Conservation (phyloP, 768 basidiomycete genomes). For the Mycena polygramma region DNA sequence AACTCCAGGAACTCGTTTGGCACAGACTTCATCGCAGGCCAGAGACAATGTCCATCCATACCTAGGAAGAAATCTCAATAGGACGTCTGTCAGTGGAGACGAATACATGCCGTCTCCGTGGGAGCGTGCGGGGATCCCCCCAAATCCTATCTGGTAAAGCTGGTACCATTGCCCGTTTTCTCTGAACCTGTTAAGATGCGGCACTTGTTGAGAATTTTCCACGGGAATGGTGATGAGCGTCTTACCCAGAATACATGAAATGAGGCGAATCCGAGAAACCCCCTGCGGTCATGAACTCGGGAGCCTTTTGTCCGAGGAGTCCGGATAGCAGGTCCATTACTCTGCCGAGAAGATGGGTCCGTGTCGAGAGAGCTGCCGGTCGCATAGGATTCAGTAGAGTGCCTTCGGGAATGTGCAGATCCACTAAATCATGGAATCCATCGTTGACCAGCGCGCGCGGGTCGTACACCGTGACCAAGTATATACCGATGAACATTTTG, state of each 20-base stretch:
- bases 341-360: conserved; percentile 39
- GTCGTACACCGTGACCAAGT: conserved; percentile 36
- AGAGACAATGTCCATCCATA: conserved; percentile 29
- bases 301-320: conserved; percentile 32
- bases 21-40: conserved; percentile 39
- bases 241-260: conserved; percentile 34
- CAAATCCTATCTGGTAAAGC: conserved; percentile 34
- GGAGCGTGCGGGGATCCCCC: conserved; percentile 37
- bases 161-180: conserved; percentile 37
- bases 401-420: conserved; percentile 36
- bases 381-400: conserved; percentile 37
- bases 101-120: conserved; percentile 31
- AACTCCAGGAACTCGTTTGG: conserved; percentile 37
- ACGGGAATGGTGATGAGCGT: not conserved
- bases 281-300: conserved; percentile 34
- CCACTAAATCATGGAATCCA: conserved; percentile 33
- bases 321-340: conserved; percentile 36
- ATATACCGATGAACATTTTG: conserved; percentile 38
- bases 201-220: not conserved
- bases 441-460: conserved; percentile 36
- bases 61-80: not conserved
- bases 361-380: conserved; percentile 38
- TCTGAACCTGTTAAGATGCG: conserved; percentile 11
- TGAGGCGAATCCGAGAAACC: conserved; percentile 40
- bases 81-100: not conserved